phyloP scores from a whole-genome alignment of 371 early-diverging fungal genomes.

The Saksenaea oblongispora region DNA sequence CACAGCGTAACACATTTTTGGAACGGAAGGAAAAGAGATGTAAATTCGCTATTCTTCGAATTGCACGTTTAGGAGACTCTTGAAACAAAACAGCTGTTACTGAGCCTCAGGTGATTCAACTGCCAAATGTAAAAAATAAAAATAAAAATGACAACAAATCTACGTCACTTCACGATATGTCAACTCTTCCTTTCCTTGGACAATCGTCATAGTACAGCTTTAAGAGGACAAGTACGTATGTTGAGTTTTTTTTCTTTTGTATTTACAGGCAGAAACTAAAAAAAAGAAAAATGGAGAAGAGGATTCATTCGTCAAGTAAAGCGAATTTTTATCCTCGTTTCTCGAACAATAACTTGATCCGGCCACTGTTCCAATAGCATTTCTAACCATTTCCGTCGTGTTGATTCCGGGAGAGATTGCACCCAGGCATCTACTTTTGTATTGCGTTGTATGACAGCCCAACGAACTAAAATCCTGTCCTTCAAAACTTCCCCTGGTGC shows the following conservation, averaged over 20 bases:
- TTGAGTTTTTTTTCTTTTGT: background rate
- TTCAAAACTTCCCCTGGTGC: conserved; percentile 22
- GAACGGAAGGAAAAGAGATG: background rate
- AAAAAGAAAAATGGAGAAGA: background rate
- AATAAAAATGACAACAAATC: too few relatives aligned
- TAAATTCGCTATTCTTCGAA: background rate
- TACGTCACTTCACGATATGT: too few relatives aligned
- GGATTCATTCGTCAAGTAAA: conserved; percentile 17
- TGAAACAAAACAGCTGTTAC: background rate
- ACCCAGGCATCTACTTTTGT: conserved; percentile 40
- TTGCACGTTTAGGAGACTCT: background rate
- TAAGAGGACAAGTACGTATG: too few relatives aligned
- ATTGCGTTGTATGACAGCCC: conserved; percentile 43
- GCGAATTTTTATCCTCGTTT: conserved; percentile 45
- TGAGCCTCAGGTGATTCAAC: background rate
- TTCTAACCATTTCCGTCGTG: conserved; percentile 47
- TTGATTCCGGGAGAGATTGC: conserved; percentile 24
- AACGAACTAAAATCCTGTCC: conserved; percentile 45
- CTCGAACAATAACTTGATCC: conserved; percentile 42
- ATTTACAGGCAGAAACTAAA: background rate
- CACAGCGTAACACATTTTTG: background rate
- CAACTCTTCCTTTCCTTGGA: too few relatives aligned
- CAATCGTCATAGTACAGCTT: too few relatives aligned
- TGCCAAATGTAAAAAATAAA: too few relatives aligned
- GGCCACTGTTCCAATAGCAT: conserved; percentile 48